Evolutionary conservation across 2,329 filamentous ascomycete species (phyloP).

Genomic region (Leptodontidium sp.): DNA sequence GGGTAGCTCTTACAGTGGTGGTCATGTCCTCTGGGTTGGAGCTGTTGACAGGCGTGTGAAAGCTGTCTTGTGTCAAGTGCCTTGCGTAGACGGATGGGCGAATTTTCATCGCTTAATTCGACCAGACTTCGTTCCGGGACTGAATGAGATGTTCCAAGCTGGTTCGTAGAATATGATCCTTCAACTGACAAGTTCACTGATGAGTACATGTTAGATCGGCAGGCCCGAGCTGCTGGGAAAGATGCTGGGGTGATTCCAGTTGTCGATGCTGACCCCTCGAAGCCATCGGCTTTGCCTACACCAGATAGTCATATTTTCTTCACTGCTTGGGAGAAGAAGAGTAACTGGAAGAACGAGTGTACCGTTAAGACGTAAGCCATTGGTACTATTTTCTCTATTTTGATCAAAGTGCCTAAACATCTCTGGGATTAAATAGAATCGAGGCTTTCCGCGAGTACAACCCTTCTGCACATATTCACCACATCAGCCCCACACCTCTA

Average conservation of each 20-base stretch:
- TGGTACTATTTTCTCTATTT: not conserved
- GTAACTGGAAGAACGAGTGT: conserved; percentile 50
- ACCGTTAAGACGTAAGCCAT: conserved; percentile 46
- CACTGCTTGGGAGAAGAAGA: conserved; percentile 45
- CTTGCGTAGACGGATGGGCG: conserved; percentile 49
- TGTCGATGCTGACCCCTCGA: conserved; percentile 45
- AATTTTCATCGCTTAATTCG: conserved; percentile 48
- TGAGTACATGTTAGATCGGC: conserved; percentile 44
- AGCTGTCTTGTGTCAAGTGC: conserved; percentile 50
- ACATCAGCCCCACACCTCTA: conserved; percentile 51
- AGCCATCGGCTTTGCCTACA: conserved; percentile 47
- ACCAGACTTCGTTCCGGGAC: conserved; percentile 40
- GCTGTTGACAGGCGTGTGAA: conserved; percentile 52
- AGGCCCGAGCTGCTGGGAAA: conserved; percentile 46
- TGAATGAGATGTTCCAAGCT: conserved; percentile 33
- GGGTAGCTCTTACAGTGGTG: conserved; percentile 50
- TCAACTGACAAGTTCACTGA: conserved; percentile 28
- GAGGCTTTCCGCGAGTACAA: conserved; percentile 43
- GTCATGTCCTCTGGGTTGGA: conserved; percentile 51
- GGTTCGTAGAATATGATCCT: conserved; percentile 36
- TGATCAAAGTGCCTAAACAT: not conserved
- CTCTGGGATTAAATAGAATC: conserved; percentile 34
- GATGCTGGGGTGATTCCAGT: conserved; percentile 45
- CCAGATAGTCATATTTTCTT: conserved; percentile 50
- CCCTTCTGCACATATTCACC: conserved; percentile 46